phyloP scores from a whole-genome alignment of 225 moss, liverwort and hornwort genomes.

The Polytrichum commune region DNA sequence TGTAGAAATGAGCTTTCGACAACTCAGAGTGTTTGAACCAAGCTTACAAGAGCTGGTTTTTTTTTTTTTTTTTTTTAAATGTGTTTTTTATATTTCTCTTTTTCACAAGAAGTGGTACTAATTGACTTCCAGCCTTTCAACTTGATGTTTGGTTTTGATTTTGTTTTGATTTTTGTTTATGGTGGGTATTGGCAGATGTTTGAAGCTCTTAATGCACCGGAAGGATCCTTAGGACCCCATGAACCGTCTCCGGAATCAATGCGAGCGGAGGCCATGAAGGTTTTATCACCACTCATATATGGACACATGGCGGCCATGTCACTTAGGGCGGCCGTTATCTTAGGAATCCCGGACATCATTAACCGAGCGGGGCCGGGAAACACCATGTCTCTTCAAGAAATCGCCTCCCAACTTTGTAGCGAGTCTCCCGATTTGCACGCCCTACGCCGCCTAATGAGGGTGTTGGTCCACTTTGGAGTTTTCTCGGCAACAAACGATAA shows the following conservation, averaged over 20 bases:
- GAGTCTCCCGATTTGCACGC: constrained; percentile 14
- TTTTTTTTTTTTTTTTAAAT: too few relatives aligned
- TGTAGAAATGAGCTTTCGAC: too few relatives aligned
- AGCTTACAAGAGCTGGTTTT: too few relatives aligned
- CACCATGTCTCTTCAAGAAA: constrained; percentile 20
- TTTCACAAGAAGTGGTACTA: too few relatives aligned
- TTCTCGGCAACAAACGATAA: neutral
- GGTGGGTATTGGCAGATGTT: neutral
- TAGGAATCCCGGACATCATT: constrained; percentile 29
- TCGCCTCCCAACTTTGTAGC: constrained; percentile 4
- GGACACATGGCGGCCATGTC: constrained; percentile 34
- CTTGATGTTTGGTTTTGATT: too few relatives aligned
- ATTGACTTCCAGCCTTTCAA: too few relatives aligned
- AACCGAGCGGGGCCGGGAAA: constrained; percentile 6
- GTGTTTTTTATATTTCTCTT: too few relatives aligned
- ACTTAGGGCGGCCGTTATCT: constrained; percentile 23
- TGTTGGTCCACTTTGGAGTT: constrained; percentile 14
- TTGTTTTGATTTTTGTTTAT: too few relatives aligned
- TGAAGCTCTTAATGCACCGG: neutral
- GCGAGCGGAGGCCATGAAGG: neutral
- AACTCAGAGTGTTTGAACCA: too few relatives aligned
- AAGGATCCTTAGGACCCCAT: neutral
- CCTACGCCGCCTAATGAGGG: constrained; percentile 21
- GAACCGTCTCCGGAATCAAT: neutral
- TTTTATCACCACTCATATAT: constrained; percentile 19